Base-by-base conservation (phyloP, 345 rosid genomes). In the Cardiospermum halicacabum region DNA sequence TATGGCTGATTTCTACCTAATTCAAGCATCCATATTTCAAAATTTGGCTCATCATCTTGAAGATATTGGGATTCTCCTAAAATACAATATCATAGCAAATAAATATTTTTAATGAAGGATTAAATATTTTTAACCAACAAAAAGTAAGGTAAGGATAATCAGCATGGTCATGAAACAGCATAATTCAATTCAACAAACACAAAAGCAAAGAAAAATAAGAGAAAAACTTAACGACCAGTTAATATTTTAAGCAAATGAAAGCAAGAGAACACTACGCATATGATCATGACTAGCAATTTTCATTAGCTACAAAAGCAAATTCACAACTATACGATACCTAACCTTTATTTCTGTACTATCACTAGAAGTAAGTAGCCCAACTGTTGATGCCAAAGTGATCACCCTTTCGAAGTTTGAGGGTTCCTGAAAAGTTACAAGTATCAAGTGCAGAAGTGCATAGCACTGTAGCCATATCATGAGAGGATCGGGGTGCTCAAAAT, bases 281-380 rank as follows among this genome's bases (percentile, higher is more conserved):
- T n/a, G n/a, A n/a, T n/a, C n/a, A n/a, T n/a, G n/a, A n/a, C n/a
- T n/a, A n/a, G n/a, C n/a, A n/a, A n/a, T n/a, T n/a, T n/a, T n/a
- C n/a, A n/a, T n/a, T n/a, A n/a, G n/a, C n/a, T n/a, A n/a, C n/a
- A n/a, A n/a, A 58, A 22, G 50, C 45, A 69, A 55, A 51, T 43
- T 45, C 59, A 49, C 22, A 47, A 53, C 22, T 50, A 66, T 34
- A 43, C 70, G 57, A 63, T 55, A 75, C 11, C 85, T 62, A 69
- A 87, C 98, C 98, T 90, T 83, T 65, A 71, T 64, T 74, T 71
- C 78, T 58, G 80, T 80, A 74, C 58, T 54, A 74, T 77, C 81
- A 64, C 62, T 69, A 62, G 79, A 64, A 69, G 68, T 18, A 40
- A 84, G 81, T 70, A 86, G 74, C 72, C 96, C 96, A 70, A 82